Evolutionary conservation across 306 rosid genomes (phyloP).

Genomic region (Prunus padus): DNA sequence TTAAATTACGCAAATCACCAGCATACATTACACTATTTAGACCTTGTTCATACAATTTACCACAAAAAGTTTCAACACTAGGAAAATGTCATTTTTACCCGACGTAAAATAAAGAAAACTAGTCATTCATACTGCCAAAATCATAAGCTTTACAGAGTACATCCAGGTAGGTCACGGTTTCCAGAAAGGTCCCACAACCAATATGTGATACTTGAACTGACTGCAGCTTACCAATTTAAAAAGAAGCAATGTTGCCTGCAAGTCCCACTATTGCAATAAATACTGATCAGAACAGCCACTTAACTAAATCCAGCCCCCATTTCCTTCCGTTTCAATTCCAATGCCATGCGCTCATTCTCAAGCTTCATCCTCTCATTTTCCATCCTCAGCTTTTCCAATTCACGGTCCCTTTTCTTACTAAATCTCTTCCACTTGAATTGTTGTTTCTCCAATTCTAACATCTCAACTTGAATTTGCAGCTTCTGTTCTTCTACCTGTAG

Average conservation of each 20-base stretch:
- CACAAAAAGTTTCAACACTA: slow-evolving; percentile 22
- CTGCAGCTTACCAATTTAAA: slow-evolving; percentile 24
- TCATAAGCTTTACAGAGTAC: slow-evolving; percentile 24
- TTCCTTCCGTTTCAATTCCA: slow-evolving; percentile 72
- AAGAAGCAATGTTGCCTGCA: not conserved
- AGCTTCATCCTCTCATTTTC: slow-evolving; percentile 84
- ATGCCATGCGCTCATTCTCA: slow-evolving; percentile 67
- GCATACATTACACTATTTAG: slow-evolving; percentile 18
- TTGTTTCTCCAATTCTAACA: slow-evolving; percentile 78
- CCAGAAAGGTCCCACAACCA: slow-evolving; percentile 30
- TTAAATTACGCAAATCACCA: not conserved
- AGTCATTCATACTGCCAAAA: slow-evolving; percentile 25
- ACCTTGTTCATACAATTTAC: slow-evolving; percentile 24
- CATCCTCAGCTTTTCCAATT: slow-evolving; percentile 77
- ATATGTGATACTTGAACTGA: slow-evolving; percentile 25
- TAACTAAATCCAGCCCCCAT: slow-evolving; percentile 49
- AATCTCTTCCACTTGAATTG: slow-evolving; percentile 78
- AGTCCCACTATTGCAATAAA: slow-evolving; percentile 7
- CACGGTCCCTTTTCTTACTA: slow-evolving; percentile 74
- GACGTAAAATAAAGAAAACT: slow-evolving; percentile 24
- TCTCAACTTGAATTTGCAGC: slow-evolving; percentile 70
- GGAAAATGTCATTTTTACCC: slow-evolving; percentile 22
- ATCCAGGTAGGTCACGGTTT: slow-evolving; percentile 22
- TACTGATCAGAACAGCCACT: slow-evolving; percentile 22
- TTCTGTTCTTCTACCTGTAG: slow-evolving; percentile 81